Conservation (phyloP, 495 filamentous ascomycete genomes). For the Penicillium herquei region DNA sequence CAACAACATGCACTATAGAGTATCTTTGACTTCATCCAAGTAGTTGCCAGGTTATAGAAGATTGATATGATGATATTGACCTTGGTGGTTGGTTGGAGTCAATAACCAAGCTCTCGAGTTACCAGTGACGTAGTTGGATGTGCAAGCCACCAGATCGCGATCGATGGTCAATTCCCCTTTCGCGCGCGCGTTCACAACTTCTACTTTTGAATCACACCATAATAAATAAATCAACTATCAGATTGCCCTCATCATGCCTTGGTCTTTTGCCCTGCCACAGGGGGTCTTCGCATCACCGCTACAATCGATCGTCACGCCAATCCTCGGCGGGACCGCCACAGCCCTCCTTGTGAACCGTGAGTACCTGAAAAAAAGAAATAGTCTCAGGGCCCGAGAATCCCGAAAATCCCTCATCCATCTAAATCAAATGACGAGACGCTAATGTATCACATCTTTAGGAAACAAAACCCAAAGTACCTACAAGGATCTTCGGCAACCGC, state of each 20-base stretch:
- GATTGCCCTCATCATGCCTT: slow-evolving; percentile 28
- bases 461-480: slow-evolving; percentile 63
- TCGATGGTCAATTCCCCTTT: slow-evolving; percentile 4
- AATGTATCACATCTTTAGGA: slow-evolving; percentile 27
- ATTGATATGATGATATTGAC: too few relatives aligned
- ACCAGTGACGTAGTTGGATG: slow-evolving; percentile 15
- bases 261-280: slow-evolving; percentile 37
- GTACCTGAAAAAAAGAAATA: slow-evolving; percentile 4
- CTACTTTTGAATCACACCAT: too few relatives aligned
- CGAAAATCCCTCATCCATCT: neutral
- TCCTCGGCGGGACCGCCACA: slow-evolving; percentile 27
- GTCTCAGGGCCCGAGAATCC: neutral
- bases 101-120: neutral
- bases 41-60: too few relatives aligned
- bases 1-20: too few relatives aligned
- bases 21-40: too few relatives aligned
- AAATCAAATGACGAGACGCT: neutral
- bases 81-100: neutral
- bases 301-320: slow-evolving; percentile 33
- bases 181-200: neutral
- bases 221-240: neutral
- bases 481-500: slow-evolving; percentile 70
- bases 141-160: slow-evolving; percentile 16
- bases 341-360: slow-evolving; percentile 37
- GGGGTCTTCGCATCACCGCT: slow-evolving; percentile 35